Conservation (phyloP, 2,329 filamentous ascomycete species). For the Verticillium alfalfae region DNA sequence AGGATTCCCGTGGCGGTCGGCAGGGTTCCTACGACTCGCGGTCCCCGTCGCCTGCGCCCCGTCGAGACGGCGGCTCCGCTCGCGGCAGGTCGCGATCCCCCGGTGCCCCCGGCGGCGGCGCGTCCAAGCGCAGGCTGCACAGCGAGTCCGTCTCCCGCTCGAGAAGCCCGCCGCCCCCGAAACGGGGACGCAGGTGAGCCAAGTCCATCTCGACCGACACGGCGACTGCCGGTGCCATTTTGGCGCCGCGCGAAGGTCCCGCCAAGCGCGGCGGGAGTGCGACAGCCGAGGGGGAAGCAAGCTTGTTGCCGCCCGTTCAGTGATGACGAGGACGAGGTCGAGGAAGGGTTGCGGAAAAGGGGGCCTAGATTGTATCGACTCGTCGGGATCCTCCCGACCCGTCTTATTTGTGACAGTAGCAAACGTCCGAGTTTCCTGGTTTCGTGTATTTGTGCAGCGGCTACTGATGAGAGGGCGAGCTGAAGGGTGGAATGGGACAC, state of each 20-base stretch:
- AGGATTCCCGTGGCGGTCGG: slow-evolving; percentile 15
- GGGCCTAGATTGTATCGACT: background rate
- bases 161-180: slow-evolving; percentile 14
- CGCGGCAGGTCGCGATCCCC: slow-evolving; percentile 1
- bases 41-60: slow-evolving; percentile 14
- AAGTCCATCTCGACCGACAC: background rate
- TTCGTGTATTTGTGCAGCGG: background rate
- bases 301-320: background rate
- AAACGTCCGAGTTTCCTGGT: background rate
- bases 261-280: background rate
- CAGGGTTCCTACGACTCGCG: slow-evolving; percentile 13
- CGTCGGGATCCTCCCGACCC: background rate
- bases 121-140: slow-evolving; percentile 15
- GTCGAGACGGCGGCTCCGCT: background rate
- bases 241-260: too few species aligned
- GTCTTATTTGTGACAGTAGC: background rate
- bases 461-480: background rate
- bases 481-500: background rate
- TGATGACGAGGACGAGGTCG: background rate
- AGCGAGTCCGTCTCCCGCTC: slow-evolving; percentile 15
- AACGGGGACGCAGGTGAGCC: slow-evolving; percentile 16
- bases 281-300: background rate
- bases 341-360: background rate
- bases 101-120: background rate
- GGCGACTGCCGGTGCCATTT: background rate